phyloP scores from a whole-genome alignment of 176 grass and related monocot genomes.

The Dactylis glomerata region DNA sequence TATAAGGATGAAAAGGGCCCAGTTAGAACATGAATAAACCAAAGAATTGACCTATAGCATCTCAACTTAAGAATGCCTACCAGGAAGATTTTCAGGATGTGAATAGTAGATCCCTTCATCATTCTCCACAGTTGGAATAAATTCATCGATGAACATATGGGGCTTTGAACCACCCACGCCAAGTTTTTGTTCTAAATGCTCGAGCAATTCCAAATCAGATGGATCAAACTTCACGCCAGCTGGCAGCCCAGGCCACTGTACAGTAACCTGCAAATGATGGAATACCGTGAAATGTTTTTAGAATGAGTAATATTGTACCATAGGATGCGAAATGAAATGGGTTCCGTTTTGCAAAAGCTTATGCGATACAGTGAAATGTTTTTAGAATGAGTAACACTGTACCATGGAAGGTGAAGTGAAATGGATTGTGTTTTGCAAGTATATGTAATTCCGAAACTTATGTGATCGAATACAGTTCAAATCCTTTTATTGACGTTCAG shows the following conservation, averaged over 20 bases:
- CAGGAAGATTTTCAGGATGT: conserved; percentile 89
- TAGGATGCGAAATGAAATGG: conserved; percentile 5
- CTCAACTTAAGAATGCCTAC: conserved; percentile 21
- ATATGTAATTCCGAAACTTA: neutral
- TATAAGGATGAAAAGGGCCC: conserved; percentile 13
- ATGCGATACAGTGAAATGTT: neutral
- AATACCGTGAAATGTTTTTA: neutral
- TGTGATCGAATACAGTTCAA: neutral
- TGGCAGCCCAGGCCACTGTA: conserved; percentile 76
- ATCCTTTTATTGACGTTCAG: neutral
- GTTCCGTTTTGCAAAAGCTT: neutral
- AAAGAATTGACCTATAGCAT: neutral
- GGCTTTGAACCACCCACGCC: conserved; percentile 44
- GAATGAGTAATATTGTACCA: neutral
- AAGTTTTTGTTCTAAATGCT: conserved; percentile 74
- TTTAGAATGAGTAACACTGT: neutral
- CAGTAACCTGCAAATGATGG: conserved; percentile 53
- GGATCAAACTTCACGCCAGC: conserved; percentile 94
- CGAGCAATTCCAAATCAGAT: conserved; percentile 63
- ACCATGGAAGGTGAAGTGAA: neutral
- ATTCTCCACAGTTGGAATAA: conserved; percentile 72
- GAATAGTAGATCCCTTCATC: conserved; percentile 80
- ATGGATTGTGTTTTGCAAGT: neutral
- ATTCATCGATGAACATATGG: conserved; percentile 79
- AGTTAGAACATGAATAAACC: conserved; percentile 15